Percentiles rank a stretch among this genome's conserved stretches.
These are phyloP conservation scores for Diaporthe citriasiana DNA, from an alignment of 2,329 filamentous ascomycete species.

Conservation along the genomic window DNA sequence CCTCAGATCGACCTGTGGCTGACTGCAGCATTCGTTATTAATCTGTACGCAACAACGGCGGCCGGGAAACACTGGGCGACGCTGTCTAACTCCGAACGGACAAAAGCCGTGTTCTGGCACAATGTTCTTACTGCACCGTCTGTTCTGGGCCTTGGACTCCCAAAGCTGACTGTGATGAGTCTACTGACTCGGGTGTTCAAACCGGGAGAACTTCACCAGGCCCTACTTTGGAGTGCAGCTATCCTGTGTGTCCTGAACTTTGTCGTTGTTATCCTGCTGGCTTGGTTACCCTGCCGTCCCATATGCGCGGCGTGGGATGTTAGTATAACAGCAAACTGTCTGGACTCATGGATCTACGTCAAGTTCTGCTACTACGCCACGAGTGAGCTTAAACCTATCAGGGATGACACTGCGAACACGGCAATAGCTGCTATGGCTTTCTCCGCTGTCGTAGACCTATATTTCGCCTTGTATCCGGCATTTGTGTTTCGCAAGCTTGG, in stretches of 20 bases:
- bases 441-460: neutral
- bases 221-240: neutral
- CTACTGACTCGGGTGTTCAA: constrained; percentile 13
- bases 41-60: neutral
- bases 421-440: neutral
- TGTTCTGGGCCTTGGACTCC: neutral
- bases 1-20: constrained; percentile 17
- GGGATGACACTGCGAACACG: neutral
- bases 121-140: constrained; percentile 1
- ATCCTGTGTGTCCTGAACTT: constrained; percentile 14
- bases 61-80: constrained; percentile 8
- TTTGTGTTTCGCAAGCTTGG: constrained; percentile 16
- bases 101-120: neutral
- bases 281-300: neutral
- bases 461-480: neutral
- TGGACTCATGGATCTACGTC: constrained; percentile 7
- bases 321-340: neutral
- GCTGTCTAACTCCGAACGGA: neutral
- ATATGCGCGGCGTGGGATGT: neutral
- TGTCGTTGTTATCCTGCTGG: neutral
- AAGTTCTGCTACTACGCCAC: constrained; percentile 20
- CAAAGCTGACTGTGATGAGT: constrained; percentile 22
- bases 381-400: neutral
- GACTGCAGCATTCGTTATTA: constrained; percentile 11
- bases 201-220: neutral